Percentiles rank a stretch among this genome's conserved stretches.
These are phyloP conservation scores for Eucalyptus cloeziana DNA, from an alignment of 345 rosid species.

Conservation along the genomic window DNA sequence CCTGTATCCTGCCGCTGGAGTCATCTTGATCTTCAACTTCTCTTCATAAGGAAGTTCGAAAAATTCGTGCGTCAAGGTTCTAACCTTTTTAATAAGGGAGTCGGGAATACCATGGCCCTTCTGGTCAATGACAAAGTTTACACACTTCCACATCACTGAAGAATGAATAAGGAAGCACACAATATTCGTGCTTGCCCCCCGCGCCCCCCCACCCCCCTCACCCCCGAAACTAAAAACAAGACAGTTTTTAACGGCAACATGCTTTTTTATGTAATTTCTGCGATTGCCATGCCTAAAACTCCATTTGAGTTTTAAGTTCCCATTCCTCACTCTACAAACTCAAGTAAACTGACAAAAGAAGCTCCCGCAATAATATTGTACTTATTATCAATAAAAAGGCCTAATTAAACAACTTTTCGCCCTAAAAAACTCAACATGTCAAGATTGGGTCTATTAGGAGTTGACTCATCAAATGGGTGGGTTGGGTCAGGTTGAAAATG, in stretches of 20 bases:
- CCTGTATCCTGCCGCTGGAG: conserved; percentile 73
- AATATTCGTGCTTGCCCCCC: not conserved
- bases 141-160: not conserved
- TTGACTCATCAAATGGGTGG: no score
- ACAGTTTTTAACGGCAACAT: not conserved
- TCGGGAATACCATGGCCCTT: conserved; percentile 75
- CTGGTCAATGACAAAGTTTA: conserved; percentile 23
- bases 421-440: not conserved
- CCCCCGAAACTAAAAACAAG: not conserved
- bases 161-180: not conserved
- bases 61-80: conserved; percentile 29
- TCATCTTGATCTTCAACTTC: conserved; percentile 62
- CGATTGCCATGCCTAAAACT: not conserved
- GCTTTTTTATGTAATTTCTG: not conserved
- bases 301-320: not conserved
- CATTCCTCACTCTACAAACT: not conserved
- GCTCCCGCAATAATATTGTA: not conserved
- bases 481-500: no score
- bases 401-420: not conserved
- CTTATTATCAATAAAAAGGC: not conserved
- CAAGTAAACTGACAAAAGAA: not conserved
- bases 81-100: conserved; percentile 36
- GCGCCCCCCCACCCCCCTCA: no score
- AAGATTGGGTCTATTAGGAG: not conserved
- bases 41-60: conserved; percentile 55